A percentile compares a stretch with the other conserved stretches of the same genome.
Evolutionary conservation across 2,329 filamentous ascomycete genomes (phyloP).

Genomic region (Microcyclospora tardicrescens): DNA sequence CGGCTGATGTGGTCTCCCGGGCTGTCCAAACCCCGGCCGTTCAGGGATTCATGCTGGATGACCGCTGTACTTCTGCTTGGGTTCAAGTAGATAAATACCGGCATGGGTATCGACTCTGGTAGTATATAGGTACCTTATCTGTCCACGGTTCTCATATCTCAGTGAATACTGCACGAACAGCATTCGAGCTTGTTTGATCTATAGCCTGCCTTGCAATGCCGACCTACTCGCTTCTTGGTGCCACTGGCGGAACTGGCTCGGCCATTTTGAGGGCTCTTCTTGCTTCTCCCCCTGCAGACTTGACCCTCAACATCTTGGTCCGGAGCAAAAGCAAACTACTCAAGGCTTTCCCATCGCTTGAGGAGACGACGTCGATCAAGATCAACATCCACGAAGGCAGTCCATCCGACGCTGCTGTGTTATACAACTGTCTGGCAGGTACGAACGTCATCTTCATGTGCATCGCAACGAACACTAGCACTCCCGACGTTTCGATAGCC

Average conservation of each 20-base stretch:
- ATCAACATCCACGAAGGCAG: conserved; percentile 30
- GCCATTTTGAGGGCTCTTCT: conserved; percentile 9
- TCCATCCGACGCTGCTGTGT: conserved; percentile 6
- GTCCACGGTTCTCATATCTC: too few species aligned
- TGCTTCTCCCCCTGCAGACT: conserved; percentile 5
- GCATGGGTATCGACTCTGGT: too few species aligned
- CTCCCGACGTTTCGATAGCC: conserved; percentile 6
- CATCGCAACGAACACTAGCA: conserved; percentile 11
- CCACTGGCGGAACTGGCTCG: conserved; percentile 11
- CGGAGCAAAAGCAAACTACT: conserved; percentile 11
- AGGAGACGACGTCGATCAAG: conserved; percentile 3
- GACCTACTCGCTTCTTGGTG: conserved; percentile 10
- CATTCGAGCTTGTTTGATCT: too few species aligned
- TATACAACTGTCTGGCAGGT: conserved; percentile 8
- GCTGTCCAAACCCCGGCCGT: too few species aligned
- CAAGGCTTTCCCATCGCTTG: conserved; percentile 10
- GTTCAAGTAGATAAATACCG: too few species aligned
- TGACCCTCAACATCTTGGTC: conserved; percentile 13
- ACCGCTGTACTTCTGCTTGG: too few species aligned
- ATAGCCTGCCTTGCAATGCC: conserved; percentile 3
- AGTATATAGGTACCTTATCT: too few species aligned
- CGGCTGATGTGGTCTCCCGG: too few species aligned
- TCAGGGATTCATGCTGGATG: too few species aligned
- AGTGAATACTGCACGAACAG: too few species aligned
- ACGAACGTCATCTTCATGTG: conserved; percentile 17